phyloP scores from a whole-genome alignment of 75 land plant species.

The Larix kaempferi region DNA sequence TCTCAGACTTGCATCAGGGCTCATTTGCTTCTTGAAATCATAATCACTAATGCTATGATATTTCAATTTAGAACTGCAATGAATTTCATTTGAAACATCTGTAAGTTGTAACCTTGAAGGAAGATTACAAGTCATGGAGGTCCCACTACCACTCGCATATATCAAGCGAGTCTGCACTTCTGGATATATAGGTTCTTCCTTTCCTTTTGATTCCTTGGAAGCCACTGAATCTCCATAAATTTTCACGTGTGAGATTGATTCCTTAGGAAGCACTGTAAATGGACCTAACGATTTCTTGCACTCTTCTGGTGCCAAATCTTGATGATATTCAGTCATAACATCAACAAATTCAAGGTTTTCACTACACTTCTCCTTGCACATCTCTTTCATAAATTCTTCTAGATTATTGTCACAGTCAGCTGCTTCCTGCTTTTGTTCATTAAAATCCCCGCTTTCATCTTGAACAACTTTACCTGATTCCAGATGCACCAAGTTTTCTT shows the following conservation, averaged over 20 bases:
- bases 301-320: not conserved
- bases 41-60: slow-evolving; percentile 1
- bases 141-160: slow-evolving; percentile 1
- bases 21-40: not conserved
- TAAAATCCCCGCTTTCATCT: not conserved
- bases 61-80: not conserved
- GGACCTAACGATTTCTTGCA: not conserved
- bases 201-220: slow-evolving; percentile 1
- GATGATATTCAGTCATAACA: not conserved
- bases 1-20: not conserved
- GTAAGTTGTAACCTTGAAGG: not conserved
- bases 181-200: not conserved
- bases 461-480: slow-evolving; percentile 3
- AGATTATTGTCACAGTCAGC: not conserved
- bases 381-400: not conserved
- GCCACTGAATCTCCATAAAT: not conserved
- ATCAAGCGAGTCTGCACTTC: slow-evolving; percentile 1
- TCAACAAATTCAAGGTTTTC: not conserved
- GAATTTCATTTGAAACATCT: not conserved
- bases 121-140: not conserved
- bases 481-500: not conserved
- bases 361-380: not conserved
- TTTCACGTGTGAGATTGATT: not conserved
- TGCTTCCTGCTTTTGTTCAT: not conserved
- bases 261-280: not conserved